phyloP scores from a whole-genome alignment of 2,329 filamentous ascomycete genomes.

The Cladosporium sp. region DNA sequence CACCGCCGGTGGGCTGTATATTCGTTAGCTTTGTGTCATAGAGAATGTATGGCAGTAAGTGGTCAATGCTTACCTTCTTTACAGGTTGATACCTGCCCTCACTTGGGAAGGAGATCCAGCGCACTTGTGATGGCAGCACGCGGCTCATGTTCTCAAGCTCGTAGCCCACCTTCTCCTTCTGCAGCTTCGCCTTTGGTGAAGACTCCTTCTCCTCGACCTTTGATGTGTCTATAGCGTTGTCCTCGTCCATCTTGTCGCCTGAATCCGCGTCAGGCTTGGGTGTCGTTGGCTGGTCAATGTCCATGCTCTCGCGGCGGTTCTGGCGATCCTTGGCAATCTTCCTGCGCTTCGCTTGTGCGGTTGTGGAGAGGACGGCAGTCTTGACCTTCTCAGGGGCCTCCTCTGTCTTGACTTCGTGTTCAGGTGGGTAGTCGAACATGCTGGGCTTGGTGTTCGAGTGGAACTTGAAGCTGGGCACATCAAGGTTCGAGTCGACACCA shows the following conservation, averaged over 20 bases:
- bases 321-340: conserved; percentile 93
- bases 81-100: conserved; percentile 86
- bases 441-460: conserved; percentile 92
- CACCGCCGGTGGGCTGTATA: conserved; percentile 80
- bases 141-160: conserved; percentile 97
- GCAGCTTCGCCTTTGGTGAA: conserved; percentile 57
- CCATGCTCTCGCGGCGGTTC: conserved; percentile 90
- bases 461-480: conserved; percentile 93
- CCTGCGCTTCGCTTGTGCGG: conserved; percentile 91
- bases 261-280: conserved; percentile 61
- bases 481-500: conserved; percentile 87
- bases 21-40: conserved; percentile 42
- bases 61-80: conserved; percentile 66
- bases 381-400: conserved; percentile 92
- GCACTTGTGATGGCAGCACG: conserved; percentile 87
- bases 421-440: conserved; percentile 95
- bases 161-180: conserved; percentile 93
- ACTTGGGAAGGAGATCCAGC: conserved; percentile 90
- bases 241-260: conserved; percentile 80
- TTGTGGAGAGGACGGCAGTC: conserved; percentile 93
- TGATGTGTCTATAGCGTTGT: conserved; percentile 41
- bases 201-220: conserved; percentile 55
- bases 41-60: conserved; percentile 19
- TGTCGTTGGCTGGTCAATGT: conserved; percentile 78
- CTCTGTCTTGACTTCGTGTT: conserved; percentile 91